These are phyloP conservation scores for Yarrowia divulgata DNA, from an alignment of 805 yeast species.

Conservation along the genomic window DNA sequence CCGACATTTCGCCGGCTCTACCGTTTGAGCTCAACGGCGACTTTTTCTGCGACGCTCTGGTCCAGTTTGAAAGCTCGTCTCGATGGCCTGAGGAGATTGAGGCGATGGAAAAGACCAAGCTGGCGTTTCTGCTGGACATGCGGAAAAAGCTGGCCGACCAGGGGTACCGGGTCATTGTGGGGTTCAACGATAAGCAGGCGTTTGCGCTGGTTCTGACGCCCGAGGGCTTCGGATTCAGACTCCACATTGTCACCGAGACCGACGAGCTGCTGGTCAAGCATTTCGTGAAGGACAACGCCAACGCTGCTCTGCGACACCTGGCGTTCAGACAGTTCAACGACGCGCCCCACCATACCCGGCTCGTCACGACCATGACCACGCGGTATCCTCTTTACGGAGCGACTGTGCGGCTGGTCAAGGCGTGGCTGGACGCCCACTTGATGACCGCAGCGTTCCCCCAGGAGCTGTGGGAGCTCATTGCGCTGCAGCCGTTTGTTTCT, in stretches of 20 bases:
- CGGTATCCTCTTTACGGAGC: slow-evolving; percentile 78
- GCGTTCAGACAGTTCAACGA: slow-evolving; percentile 58
- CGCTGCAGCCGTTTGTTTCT: slow-evolving; percentile 83
- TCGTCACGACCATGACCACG: slow-evolving; percentile 72
- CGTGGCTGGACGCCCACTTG: slow-evolving; percentile 87
- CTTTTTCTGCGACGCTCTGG: slow-evolving; percentile 71
- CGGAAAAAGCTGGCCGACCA: slow-evolving; percentile 55
- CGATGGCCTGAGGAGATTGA: slow-evolving; percentile 94
- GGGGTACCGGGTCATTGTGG: slow-evolving; percentile 58
- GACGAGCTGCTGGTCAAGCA: slow-evolving; percentile 73
- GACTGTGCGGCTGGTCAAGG: slow-evolving; percentile 82
- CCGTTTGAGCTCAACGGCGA: slow-evolving; percentile 60
- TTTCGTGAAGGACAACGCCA: slow-evolving; percentile 50
- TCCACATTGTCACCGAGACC: slow-evolving; percentile 80
- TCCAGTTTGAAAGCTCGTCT: slow-evolving; percentile 88
- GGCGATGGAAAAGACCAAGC: slow-evolving; percentile 86
- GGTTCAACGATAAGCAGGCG: slow-evolving; percentile 61
- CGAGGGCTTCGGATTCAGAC: slow-evolving; percentile 85
- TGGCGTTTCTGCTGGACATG: slow-evolving; percentile 83
- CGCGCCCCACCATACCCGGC: slow-evolving; percentile 79
- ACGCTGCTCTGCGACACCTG: slow-evolving; percentile 46
- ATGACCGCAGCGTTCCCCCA: slow-evolving; percentile 75
- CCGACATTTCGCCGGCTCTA: slow-evolving; percentile 79
- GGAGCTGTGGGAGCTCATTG: slow-evolving; percentile 81
- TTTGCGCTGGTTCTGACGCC: slow-evolving; percentile 67